A percentile compares a stretch with the other conserved stretches of the same genome.
Evolutionary conservation across 225 moss, liverwort and hornwort genomes (phyloP).

Genomic region (Sphagnum tenellum): DNA sequence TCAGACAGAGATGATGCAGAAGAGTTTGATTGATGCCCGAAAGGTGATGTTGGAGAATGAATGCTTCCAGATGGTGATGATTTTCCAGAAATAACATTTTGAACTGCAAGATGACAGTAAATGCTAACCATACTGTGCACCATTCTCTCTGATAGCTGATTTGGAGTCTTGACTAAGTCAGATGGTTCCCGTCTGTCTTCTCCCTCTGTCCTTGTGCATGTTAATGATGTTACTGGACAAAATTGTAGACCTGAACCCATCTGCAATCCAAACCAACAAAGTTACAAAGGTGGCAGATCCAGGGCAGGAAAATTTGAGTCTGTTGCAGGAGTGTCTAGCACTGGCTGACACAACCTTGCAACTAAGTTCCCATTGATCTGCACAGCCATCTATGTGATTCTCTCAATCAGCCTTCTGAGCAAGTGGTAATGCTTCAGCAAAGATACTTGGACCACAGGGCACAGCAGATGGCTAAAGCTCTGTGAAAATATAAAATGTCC

Average conservation of each 20-base stretch:
- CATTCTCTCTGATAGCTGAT: conserved; percentile 84
- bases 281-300: too few species aligned
- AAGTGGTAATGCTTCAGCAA: too few species aligned
- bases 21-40: conserved; percentile 25
- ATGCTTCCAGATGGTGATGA: conserved; percentile 24
- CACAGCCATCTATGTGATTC: too few species aligned
- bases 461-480: too few species aligned
- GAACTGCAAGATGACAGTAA: conserved; percentile 63
- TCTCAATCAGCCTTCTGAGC: too few species aligned
- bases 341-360: too few species aligned
- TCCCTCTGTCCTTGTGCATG: conserved; percentile 20
- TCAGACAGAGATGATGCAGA: conserved; percentile 57
- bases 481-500: too few species aligned
- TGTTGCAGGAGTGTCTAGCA: too few species aligned
- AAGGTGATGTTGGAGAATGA: conserved; percentile 59
- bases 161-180: conserved; percentile 32
- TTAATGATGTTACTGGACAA: conserved; percentile 37
- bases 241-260: conserved; percentile 23
- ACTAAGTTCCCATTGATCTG: too few species aligned
- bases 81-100: conserved; percentile 15
- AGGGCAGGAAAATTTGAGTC: too few species aligned
- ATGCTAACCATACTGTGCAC: conserved; percentile 73
- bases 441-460: too few species aligned
- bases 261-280: conserved; percentile 5
- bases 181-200: conserved; percentile 19